A percentile compares a stretch with the other conserved stretches of the same genome.
Conservation (phyloP, 129 eudicot species). For the Lactuca saligna region DNA sequence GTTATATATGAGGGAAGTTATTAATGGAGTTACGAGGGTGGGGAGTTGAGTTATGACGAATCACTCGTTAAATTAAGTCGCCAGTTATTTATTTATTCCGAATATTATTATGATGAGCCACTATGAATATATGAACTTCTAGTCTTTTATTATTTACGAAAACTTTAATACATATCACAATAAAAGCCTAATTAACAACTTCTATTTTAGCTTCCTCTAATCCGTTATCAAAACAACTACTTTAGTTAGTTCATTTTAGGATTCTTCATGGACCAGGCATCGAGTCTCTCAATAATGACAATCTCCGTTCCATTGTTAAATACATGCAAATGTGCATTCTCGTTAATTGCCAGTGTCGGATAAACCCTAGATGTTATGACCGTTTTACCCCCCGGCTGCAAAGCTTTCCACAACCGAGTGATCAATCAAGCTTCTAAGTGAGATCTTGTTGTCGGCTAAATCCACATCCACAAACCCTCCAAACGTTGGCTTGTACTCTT, state of each 20-base stretch:
- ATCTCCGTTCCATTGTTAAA: constrained; percentile 65
- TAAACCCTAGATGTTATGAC: constrained; percentile 73
- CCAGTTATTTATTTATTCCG: no score
- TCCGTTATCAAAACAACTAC: no score
- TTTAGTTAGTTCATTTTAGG: constrained; percentile 46
- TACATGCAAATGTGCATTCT: constrained; percentile 50
- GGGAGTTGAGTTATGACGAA: background rate
- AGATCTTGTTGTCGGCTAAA: constrained; percentile 49
- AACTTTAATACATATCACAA: no score
- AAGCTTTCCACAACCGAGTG: constrained; percentile 85
- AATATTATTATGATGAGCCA: no score
- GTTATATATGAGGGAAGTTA: constrained; percentile 2
- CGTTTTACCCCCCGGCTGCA: constrained; percentile 58
- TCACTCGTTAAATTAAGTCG: background rate
- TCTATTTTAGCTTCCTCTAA: no score
- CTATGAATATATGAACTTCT: no score
- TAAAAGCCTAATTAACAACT: no score
- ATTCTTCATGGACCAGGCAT: constrained; percentile 70
- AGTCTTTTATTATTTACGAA: no score
- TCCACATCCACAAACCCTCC: constrained; percentile 76
- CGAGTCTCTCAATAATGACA: constrained; percentile 38
- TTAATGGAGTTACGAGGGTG: constrained; percentile 19
- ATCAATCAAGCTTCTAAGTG: constrained; percentile 76
- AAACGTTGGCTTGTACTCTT: constrained; percentile 52
- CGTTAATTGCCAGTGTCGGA: constrained; percentile 50